Conservation (phyloP, 2,329 filamentous ascomycete species). For the Ceratocystis huliohia region DNA sequence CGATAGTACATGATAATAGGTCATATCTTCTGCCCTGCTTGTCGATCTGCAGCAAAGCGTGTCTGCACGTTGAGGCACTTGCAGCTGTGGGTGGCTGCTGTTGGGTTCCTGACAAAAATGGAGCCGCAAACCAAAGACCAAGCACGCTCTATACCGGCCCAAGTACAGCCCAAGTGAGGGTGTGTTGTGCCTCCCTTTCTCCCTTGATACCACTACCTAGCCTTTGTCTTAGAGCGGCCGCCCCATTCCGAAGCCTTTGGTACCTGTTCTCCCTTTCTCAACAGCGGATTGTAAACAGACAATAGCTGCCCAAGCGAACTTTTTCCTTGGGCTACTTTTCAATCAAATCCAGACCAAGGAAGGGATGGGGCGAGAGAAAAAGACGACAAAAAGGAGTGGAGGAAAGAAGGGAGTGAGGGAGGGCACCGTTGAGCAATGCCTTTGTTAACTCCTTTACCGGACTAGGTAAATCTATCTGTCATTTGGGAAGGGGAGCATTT, state of each 20-base stretch:
- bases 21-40: not conserved
- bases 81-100: not conserved
- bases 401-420: not conserved
- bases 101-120: constrained; percentile 5
- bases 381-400: not conserved
- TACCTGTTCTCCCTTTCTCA: not conserved
- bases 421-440: not conserved
- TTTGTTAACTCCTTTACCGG: not conserved
- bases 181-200: not conserved
- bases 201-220: not conserved
- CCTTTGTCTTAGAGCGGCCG: not conserved
- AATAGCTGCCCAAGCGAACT: constrained; percentile 3
- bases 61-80: not conserved
- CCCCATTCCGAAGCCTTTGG: constrained; percentile 2
- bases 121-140: not conserved
- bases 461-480: not conserved
- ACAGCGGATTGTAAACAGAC: not conserved
- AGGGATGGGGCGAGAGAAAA: not conserved
- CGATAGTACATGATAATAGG: not conserved
- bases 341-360: not conserved
- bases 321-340: not conserved
- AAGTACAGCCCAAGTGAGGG: not conserved
- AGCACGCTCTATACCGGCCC: not conserved
- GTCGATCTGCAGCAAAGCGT: constrained; percentile 1
- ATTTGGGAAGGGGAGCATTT: not conserved